phyloP scores from a whole-genome alignment of 2,329 filamentous ascomycete genomes.

The Epichloe sp. region DNA sequence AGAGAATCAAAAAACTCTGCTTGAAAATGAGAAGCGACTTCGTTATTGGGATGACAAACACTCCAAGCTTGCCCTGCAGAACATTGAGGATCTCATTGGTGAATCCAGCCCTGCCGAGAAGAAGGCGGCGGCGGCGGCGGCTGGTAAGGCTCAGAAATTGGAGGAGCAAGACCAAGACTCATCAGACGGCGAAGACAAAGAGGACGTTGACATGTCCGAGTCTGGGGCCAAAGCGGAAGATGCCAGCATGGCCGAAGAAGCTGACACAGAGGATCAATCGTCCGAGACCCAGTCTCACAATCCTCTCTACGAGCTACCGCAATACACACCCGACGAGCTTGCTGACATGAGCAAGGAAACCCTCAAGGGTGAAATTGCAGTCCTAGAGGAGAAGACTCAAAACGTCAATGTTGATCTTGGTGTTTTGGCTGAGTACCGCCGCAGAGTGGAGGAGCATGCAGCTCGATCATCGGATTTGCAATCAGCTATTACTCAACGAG shows the following conservation, averaged over 20 bases:
- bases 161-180: conserved; percentile 11
- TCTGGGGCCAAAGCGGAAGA: conserved; percentile 17
- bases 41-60: conserved; percentile 86
- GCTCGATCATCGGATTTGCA: conserved; percentile 74
- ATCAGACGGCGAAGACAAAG: conserved; percentile 12
- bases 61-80: conserved; percentile 69
- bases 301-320: conserved; percentile 51
- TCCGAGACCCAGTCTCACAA: conserved; percentile 16
- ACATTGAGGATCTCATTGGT: conserved; percentile 54
- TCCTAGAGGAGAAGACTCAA: conserved; percentile 58
- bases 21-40: conserved; percentile 73
- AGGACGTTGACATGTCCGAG: conserved; percentile 22
- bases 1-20: conserved; percentile 73
- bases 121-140: conserved; percentile 8
- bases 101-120: conserved; percentile 16
- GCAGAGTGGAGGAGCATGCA: conserved; percentile 71
- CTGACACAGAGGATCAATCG: conserved; percentile 11
- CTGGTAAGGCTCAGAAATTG: conserved; percentile 14
- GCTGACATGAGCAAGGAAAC: conserved; percentile 50
- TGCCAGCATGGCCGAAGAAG: conserved; percentile 9
- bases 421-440: conserved; percentile 79
- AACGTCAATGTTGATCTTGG: conserved; percentile 79
- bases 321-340: conserved; percentile 61
- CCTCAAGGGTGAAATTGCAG: conserved; percentile 48
- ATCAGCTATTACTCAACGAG: conserved; percentile 62